A percentile compares a stretch with the other conserved stretches of the same genome.
Conservation (phyloP, 2,329 filamentous ascomycete species). For the Alternaria arbusti region DNA sequence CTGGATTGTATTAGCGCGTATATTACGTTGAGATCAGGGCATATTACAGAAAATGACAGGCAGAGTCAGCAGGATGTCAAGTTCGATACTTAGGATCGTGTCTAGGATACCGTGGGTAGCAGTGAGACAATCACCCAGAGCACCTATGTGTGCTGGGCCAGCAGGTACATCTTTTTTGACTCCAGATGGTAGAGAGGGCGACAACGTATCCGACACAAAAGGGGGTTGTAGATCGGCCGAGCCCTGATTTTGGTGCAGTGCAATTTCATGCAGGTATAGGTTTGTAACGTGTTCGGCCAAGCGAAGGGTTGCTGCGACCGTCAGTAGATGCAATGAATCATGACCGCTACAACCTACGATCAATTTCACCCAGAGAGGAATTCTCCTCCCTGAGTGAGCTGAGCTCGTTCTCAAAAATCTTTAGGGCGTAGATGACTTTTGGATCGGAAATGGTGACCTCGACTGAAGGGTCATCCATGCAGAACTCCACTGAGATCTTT, state of each 20-base stretch:
- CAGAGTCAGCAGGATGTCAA: slow-evolving; percentile 51
- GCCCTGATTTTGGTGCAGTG: slow-evolving; percentile 54
- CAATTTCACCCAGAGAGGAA: slow-evolving; percentile 47
- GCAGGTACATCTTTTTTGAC: slow-evolving; percentile 51
- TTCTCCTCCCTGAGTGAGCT: slow-evolving; percentile 41
- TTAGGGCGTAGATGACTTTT: slow-evolving; percentile 62
- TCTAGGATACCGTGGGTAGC: slow-evolving; percentile 57
- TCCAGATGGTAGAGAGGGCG: slow-evolving; percentile 44
- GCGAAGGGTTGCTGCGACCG: slow-evolving; percentile 44
- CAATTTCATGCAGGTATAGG: slow-evolving; percentile 59
- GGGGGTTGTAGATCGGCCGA: slow-evolving; percentile 54
- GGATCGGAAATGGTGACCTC: slow-evolving; percentile 61
- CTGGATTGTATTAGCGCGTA: slow-evolving; percentile 28
- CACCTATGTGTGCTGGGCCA: slow-evolving; percentile 55
- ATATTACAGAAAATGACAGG: slow-evolving; percentile 55
- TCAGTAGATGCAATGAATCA: slow-evolving; percentile 3
- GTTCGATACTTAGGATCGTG: slow-evolving; percentile 57
- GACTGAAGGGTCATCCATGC: slow-evolving; percentile 61
- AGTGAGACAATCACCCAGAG: slow-evolving; percentile 54
- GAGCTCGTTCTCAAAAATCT: slow-evolving; percentile 61
- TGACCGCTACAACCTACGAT: slow-evolving; percentile 34
- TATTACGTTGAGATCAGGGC: background rate
- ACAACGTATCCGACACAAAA: slow-evolving; percentile 51
- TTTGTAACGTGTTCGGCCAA: slow-evolving; percentile 57
- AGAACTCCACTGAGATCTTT: slow-evolving; percentile 62